Percentiles rank a stretch among this genome's conserved stretches.
These are phyloP conservation scores for Stylonectria norvegica DNA, from an alignment of 2,329 filamentous ascomycete species.

Conservation along the genomic window DNA sequence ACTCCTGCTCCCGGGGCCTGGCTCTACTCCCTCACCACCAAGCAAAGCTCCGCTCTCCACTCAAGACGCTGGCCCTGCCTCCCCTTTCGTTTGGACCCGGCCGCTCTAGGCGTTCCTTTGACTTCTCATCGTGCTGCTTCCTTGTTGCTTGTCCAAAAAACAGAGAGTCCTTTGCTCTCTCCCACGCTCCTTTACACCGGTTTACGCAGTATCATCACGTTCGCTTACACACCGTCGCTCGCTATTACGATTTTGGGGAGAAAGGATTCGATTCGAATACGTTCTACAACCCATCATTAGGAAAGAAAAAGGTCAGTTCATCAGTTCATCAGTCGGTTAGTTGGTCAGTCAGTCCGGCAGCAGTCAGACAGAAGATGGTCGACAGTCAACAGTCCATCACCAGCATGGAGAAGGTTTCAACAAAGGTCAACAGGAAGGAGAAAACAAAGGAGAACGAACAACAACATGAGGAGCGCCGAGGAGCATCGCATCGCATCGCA, in stretches of 20 bases:
- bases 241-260: slow-evolving; percentile 17
- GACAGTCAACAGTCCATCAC: too few relatives aligned
- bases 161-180: slow-evolving; percentile 53
- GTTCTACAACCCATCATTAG: slow-evolving; percentile 8
- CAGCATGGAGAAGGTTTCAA: too few relatives aligned
- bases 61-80: slow-evolving; percentile 22
- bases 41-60: slow-evolving; percentile 6
- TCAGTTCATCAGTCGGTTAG: neutral
- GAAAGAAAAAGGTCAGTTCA: slow-evolving; percentile 28
- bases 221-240: slow-evolving; percentile 30
- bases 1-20: slow-evolving; percentile 5
- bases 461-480: neutral
- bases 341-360: too few relatives aligned
- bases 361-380: too few relatives aligned
- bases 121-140: slow-evolving; percentile 32
- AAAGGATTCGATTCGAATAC: slow-evolving; percentile 19
- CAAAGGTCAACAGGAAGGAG: slow-evolving; percentile 4
- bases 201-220: slow-evolving; percentile 26
- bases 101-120: slow-evolving; percentile 23
- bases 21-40: slow-evolving; percentile 8
- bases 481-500: neutral
- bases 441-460: slow-evolving; percentile 3
- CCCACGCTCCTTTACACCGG: slow-evolving; percentile 50
- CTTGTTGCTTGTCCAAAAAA: too few relatives aligned
- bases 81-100: slow-evolving; percentile 24